phyloP scores from a whole-genome alignment of 2,329 filamentous ascomycete species.

The Ophiostoma ulmi region DNA sequence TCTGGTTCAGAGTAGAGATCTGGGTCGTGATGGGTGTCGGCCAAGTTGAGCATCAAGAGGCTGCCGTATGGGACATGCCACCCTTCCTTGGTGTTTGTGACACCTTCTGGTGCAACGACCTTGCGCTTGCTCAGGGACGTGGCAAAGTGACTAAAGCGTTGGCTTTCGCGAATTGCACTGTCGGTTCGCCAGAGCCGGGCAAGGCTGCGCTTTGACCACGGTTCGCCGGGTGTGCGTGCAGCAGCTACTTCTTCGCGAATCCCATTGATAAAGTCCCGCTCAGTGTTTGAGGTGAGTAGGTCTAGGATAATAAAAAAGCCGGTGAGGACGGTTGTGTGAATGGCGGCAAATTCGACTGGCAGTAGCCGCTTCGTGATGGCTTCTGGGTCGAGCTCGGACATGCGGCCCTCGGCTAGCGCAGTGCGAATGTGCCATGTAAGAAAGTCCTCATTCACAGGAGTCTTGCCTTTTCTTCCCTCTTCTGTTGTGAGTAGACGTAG shows the following conservation, averaged over 20 bases:
- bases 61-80: conserved; percentile 43
- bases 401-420: conserved; percentile 42
- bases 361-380: conserved; percentile 49
- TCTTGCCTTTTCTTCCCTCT: conserved; percentile 26
- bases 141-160: conserved; percentile 45
- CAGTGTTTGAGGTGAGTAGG: conserved; percentile 39
- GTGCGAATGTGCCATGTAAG: conserved; percentile 53
- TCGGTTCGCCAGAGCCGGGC: conserved; percentile 43
- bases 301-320: conserved; percentile 46
- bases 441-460: conserved; percentile 51
- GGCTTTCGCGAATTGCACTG: conserved; percentile 50
- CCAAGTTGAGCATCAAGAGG: conserved; percentile 41
- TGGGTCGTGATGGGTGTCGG: conserved; percentile 44
- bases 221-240: conserved; percentile 30
- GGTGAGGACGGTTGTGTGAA: conserved; percentile 54
- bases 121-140: conserved; percentile 44
- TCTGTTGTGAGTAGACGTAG: conserved; percentile 40
- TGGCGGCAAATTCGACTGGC: conserved; percentile 54
- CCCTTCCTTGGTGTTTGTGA: conserved; percentile 40
- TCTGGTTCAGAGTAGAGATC: conserved; percentile 41
- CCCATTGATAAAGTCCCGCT: conserved; percentile 35
- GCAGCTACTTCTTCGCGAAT: conserved; percentile 42
- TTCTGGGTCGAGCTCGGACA: conserved; percentile 42
- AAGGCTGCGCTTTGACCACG: conserved; percentile 46
- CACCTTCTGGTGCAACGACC: conserved; percentile 38